These are phyloP conservation scores for Penicillium sp. DNA, from an alignment of 2,329 filamentous ascomycete species.

Conservation along the genomic window DNA sequence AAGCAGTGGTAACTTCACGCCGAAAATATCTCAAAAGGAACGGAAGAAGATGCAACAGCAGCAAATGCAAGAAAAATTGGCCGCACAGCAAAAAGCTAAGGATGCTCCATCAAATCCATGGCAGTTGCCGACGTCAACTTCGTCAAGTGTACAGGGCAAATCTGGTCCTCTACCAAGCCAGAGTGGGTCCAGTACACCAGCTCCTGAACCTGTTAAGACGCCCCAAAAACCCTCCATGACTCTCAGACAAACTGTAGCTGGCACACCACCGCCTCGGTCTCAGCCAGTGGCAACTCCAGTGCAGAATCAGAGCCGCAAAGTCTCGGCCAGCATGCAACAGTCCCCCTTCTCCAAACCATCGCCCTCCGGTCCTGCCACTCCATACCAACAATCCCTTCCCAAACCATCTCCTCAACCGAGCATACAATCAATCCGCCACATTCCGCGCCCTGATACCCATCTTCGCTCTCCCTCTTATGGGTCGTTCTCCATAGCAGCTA, in stretches of 20 bases:
- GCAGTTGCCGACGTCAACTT: slow-evolving; percentile 52
- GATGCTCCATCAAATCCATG: slow-evolving; percentile 56
- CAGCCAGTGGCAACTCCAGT: slow-evolving; percentile 40
- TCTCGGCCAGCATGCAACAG: slow-evolving; percentile 17
- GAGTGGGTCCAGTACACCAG: slow-evolving; percentile 9
- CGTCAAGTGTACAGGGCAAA: slow-evolving; percentile 14
- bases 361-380: slow-evolving; percentile 30
- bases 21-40: slow-evolving; percentile 86
- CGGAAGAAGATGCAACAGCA: slow-evolving; percentile 79
- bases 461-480: slow-evolving; percentile 57
- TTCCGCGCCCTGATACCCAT: slow-evolving; percentile 38
- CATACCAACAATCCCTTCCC: slow-evolving; percentile 21
- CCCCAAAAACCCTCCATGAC: slow-evolving; percentile 54
- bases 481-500: slow-evolving; percentile 79
- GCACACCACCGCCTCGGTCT: slow-evolving; percentile 35
- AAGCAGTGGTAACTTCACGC: slow-evolving; percentile 39
- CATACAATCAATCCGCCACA: slow-evolving; percentile 52
- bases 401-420: slow-evolving; percentile 28
- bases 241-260: slow-evolving; percentile 61
- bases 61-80: slow-evolving; percentile 50
- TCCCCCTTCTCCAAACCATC: slow-evolving; percentile 16
- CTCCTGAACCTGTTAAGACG: slow-evolving; percentile 24
- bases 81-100: slow-evolving; percentile 35
- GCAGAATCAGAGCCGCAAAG: slow-evolving; percentile 47
- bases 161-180: slow-evolving; percentile 41